phyloP scores from a whole-genome alignment of 2,329 filamentous ascomycete genomes.

The Cladosporium sp. region DNA sequence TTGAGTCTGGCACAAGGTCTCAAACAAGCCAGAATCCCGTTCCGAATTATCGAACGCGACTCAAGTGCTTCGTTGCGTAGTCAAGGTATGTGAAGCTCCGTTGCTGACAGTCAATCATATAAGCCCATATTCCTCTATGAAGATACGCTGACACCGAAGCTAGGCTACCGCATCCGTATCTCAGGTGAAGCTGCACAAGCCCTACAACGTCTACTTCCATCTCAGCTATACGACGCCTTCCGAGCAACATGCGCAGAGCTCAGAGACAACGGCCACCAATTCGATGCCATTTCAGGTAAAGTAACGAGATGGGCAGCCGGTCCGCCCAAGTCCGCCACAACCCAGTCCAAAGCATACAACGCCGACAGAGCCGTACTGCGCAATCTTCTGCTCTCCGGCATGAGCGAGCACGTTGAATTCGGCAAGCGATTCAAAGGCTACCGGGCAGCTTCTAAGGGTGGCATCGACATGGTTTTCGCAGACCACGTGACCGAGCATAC shows the following conservation, averaged over 20 bases:
- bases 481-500: constrained; percentile 16
- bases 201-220: constrained; percentile 13
- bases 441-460: constrained; percentile 2
- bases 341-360: constrained; percentile 5
- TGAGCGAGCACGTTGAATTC: constrained; percentile 16
- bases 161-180: constrained; percentile 20
- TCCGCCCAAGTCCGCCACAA: background rate
- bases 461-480: constrained; percentile 16
- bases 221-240: constrained; percentile 1
- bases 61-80: constrained; percentile 15
- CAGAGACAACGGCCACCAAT: constrained; percentile 15
- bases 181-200: constrained; percentile 15
- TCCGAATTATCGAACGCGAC: constrained; percentile 23
- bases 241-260: constrained; percentile 12
- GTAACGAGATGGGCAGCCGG: background rate
- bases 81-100: constrained; percentile 4
- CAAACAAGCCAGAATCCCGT: constrained; percentile 20
- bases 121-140: background rate
- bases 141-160: background rate
- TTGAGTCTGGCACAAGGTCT: constrained; percentile 26
- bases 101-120: background rate
- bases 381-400: constrained; percentile 16
- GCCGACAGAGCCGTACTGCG: constrained; percentile 20
- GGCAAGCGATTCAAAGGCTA: constrained; percentile 18
- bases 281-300: background rate